Conservation (phyloP, 2,329 filamentous ascomycete species). For the Aspergillus ochraceoroseus region DNA sequence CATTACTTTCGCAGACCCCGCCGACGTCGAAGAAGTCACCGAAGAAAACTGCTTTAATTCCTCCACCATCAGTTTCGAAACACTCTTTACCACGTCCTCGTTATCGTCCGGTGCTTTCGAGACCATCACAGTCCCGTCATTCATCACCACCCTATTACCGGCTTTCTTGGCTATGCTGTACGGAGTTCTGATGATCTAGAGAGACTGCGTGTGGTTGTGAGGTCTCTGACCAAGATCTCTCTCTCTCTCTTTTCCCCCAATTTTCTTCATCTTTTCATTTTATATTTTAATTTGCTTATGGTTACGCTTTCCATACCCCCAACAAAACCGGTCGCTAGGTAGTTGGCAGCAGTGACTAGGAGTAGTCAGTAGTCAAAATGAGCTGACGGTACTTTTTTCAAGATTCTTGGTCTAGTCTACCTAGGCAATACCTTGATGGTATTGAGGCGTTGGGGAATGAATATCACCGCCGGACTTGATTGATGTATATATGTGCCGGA, state of each 20-base stretch:
- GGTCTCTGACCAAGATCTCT: no score
- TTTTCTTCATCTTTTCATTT: background rate
- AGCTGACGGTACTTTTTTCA: no score
- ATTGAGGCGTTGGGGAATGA: no score
- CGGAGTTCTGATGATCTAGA: conserved; percentile 6
- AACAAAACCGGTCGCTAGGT: no score
- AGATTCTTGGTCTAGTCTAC: no score
- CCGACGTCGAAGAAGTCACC: conserved; percentile 71
- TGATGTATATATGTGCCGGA: no score
- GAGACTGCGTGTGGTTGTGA: background rate
- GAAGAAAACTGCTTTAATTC: conserved; percentile 85
- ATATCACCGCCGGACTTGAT: no score
- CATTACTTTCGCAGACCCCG: conserved; percentile 79
- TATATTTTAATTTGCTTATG: no score
- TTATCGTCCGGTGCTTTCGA: conserved; percentile 25
- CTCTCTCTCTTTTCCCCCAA: background rate
- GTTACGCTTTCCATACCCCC: no score
- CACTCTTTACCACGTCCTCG: conserved; percentile 56
- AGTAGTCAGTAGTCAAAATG: no score
- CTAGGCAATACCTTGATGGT: no score
- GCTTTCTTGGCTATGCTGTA: conserved; percentile 24
- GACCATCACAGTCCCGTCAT: conserved; percentile 13
- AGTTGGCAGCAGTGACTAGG: no score
- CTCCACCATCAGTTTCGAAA: conserved; percentile 67
- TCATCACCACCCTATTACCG: conserved; percentile 24